A percentile compares a stretch with the other conserved stretches of the same genome.
Conservation (phyloP, 371 early-diverging fungal genomes). For the Mycotypha africana region DNA sequence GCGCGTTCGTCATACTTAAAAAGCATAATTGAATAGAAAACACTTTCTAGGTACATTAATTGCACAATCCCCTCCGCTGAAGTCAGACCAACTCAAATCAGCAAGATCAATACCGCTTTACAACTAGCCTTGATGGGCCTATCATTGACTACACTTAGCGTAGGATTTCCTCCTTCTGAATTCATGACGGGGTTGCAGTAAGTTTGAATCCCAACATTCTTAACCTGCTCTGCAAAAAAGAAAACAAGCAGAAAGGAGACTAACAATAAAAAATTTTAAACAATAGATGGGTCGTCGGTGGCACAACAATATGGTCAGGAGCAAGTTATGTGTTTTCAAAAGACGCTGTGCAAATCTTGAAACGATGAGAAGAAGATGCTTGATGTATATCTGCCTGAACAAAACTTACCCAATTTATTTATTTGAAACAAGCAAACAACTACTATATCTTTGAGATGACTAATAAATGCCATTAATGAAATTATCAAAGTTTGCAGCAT, state of each 20-base stretch:
- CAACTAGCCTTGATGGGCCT: slow-evolving; percentile 80
- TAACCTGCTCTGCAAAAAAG: no score
- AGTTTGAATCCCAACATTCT: slow-evolving; percentile 3
- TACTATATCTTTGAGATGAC: no score
- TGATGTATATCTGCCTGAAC: no score
- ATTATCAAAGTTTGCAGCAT: no score
- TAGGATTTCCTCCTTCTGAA: slow-evolving; percentile 27
- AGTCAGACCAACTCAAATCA: slow-evolving; percentile 82
- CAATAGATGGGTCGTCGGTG: slow-evolving; percentile 62
- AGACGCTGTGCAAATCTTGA: slow-evolving; percentile 66
- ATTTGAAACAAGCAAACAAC: no score
- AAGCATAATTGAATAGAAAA: slow-evolving; percentile 71
- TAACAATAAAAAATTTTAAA: not conserved
- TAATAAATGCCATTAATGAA: no score
- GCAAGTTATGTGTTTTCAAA: slow-evolving; percentile 73
- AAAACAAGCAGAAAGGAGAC: no score
- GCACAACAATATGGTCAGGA: slow-evolving; percentile 80
- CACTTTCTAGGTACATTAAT: slow-evolving; percentile 82
- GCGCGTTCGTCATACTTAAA: no score
- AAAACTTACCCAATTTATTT: no score
- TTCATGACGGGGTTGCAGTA: slow-evolving; percentile 39
- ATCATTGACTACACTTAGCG: slow-evolving; percentile 52
- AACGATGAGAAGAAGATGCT: no score
- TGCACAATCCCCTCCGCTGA: slow-evolving; percentile 88
- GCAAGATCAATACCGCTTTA: slow-evolving; percentile 89